These are phyloP conservation scores for Aspergillus hiratsukae DNA, from an alignment of 2,329 filamentous ascomycete species.

Conservation along the genomic window DNA sequence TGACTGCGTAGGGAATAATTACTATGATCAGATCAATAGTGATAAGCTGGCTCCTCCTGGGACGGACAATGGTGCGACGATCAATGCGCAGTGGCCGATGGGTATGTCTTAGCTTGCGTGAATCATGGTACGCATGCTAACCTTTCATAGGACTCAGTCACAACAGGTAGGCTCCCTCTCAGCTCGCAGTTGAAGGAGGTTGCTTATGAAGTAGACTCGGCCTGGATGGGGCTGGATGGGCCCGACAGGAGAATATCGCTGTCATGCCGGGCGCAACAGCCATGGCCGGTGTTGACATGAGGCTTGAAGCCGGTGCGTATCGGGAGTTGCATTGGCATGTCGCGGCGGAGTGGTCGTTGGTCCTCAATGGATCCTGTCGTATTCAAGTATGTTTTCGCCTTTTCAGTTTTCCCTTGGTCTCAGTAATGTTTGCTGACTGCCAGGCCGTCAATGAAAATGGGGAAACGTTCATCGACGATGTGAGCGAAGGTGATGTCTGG, in stretches of 20 bases:
- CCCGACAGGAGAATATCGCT: conserved; percentile 49
- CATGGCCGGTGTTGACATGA: conserved; percentile 59
- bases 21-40: conserved; percentile 52
- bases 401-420: too few species aligned
- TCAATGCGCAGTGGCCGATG: conserved; percentile 51
- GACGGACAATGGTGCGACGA: conserved; percentile 43
- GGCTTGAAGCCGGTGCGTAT: conserved; percentile 54
- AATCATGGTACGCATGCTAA: conserved; percentile 3
- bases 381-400: conserved; percentile 24
- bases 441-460: conserved; percentile 52
- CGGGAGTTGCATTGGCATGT: conserved; percentile 58
- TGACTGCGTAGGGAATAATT: conserved; percentile 36
- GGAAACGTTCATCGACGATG: conserved; percentile 70
- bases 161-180: conserved; percentile 33
- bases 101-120: conserved; percentile 20
- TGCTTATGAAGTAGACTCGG: conserved; percentile 31
- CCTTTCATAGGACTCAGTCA: conserved; percentile 36
- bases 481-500: conserved; percentile 73
- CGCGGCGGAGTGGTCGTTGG: conserved; percentile 36
- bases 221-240: conserved; percentile 48
- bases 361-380: conserved; percentile 36
- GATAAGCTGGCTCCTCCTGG: conserved; percentile 52
- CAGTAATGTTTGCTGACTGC: too few species aligned
- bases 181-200: background rate
- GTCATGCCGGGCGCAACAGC: conserved; percentile 48